Evolutionary conservation across 768 basidiomycete species (phyloP).

Genomic region (Hypsizygus marmoreus): DNA sequence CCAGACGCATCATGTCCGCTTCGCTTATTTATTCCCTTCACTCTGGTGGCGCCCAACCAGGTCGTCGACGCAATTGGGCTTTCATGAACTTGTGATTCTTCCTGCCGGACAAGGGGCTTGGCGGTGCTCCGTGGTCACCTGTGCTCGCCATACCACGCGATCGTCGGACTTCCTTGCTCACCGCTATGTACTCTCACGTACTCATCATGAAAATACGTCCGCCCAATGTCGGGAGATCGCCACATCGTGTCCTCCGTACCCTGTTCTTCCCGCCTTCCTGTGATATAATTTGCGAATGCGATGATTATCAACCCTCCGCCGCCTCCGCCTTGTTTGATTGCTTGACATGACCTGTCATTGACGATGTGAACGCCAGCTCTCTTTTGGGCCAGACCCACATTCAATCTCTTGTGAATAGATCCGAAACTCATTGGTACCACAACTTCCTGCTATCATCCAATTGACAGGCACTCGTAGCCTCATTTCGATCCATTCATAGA

Average conservation of each 20-base stretch:
- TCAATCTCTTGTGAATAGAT: background rate
- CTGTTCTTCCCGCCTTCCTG: background rate
- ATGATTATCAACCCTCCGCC: background rate
- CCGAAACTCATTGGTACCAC: background rate
- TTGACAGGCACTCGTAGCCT: conserved; percentile 3
- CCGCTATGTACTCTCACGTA: conserved; percentile 2
- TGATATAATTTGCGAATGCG: background rate
- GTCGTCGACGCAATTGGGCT: background rate
- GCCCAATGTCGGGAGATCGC: background rate
- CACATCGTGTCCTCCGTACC: background rate
- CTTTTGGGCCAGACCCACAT: too few species aligned
- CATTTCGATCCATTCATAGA: background rate
- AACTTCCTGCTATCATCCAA: background rate
- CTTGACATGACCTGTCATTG: conserved; percentile 7
- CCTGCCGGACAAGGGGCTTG: too few species aligned
- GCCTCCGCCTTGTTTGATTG: background rate
- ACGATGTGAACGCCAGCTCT: background rate
- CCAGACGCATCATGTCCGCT: conserved; percentile 3
- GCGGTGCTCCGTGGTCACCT: background rate
- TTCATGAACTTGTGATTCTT: background rate
- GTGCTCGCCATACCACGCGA: background rate
- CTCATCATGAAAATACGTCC: background rate
- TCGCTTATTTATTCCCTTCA: conserved; percentile 9
- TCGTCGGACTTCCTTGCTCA: conserved; percentile 5
- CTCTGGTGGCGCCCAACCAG: conserved; percentile 11